Percentiles rank a stretch among this genome's conserved stretches.
Conservation (phyloP, 352 stramenopile species). For the Pythium pectinolyticum region DNA sequence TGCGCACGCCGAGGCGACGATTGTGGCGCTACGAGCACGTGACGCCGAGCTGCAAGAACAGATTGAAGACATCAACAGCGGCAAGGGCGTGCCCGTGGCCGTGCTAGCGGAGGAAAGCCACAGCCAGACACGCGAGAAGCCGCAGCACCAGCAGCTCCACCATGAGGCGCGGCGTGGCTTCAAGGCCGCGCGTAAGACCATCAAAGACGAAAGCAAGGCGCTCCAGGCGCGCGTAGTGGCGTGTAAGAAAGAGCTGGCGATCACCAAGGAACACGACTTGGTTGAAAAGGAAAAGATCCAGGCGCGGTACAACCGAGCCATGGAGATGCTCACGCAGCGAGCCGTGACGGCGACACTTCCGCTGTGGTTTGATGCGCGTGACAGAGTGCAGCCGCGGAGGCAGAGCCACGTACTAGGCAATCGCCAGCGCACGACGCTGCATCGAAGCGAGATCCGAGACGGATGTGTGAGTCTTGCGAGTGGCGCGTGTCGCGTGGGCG, state of each 20-base stretch:
- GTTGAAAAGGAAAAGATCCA: slow-evolving; percentile 20
- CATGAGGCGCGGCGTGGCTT: slow-evolving; percentile 42
- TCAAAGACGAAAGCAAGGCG: slow-evolving; percentile 50
- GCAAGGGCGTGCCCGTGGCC: slow-evolving; percentile 23
- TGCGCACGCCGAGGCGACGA: slow-evolving; percentile 7
- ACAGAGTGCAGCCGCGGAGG: background rate
- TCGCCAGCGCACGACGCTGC: slow-evolving; percentile 1
- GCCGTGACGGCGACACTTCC: slow-evolving; percentile 17
- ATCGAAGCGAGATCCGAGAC: slow-evolving; percentile 5
- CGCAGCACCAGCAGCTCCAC: slow-evolving; percentile 21
- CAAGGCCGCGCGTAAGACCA: slow-evolving; percentile 42
- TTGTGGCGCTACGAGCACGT: slow-evolving; percentile 24
- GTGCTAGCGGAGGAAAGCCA: background rate
- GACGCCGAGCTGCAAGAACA: slow-evolving; percentile 40
- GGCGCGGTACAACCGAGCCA: slow-evolving; percentile 10
- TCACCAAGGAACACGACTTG: slow-evolving; percentile 31
- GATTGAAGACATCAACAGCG: slow-evolving; percentile 69
- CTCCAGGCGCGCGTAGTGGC: slow-evolving; percentile 29
- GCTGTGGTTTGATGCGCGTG: slow-evolving; percentile 24
- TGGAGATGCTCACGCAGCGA: slow-evolving; percentile 11
- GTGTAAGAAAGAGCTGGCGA: slow-evolving; percentile 36
- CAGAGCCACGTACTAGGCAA: background rate
- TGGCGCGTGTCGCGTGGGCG: slow-evolving; percentile 11
- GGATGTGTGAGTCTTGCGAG: slow-evolving; percentile 1
- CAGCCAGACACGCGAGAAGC: slow-evolving; percentile 1